Percentiles rank a stretch among this genome's conserved stretches.
phyloP scores from a whole-genome alignment of 176 grass and related monocot genomes.

The Tillandsia leiboldiana region DNA sequence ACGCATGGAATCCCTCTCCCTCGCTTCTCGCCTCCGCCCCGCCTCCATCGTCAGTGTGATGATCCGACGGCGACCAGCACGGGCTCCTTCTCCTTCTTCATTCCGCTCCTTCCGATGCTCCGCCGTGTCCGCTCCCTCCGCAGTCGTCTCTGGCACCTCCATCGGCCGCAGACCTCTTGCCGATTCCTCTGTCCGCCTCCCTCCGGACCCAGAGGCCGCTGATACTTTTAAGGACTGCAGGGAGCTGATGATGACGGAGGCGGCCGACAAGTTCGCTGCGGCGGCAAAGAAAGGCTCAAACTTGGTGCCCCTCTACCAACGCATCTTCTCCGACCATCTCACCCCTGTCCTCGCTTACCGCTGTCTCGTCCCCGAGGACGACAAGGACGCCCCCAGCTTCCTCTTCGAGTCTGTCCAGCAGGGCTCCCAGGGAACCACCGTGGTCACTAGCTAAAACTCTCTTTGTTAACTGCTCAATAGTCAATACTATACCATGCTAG shows the following conservation, averaged over 20 bases:
- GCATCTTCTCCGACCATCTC: slow-evolving; percentile 82
- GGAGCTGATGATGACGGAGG: slow-evolving; percentile 18
- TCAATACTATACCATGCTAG: not conserved
- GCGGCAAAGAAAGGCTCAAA: slow-evolving; percentile 8
- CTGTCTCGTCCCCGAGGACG: slow-evolving; percentile 59
- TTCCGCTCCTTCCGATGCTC: not conserved
- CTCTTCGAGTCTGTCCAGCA: slow-evolving; percentile 89
- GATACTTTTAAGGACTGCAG: too few species aligned
- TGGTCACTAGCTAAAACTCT: slow-evolving; percentile 26
- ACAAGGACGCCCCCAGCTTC: slow-evolving; percentile 65
- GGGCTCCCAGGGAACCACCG: slow-evolving; percentile 41
- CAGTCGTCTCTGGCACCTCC: not conserved
- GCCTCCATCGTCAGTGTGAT: too few species aligned
- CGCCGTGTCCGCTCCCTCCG: not conserved
- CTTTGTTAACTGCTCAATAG: not conserved
- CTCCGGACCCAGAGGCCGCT: too few species aligned
- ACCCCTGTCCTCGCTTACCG: slow-evolving; percentile 78
- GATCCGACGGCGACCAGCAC: too few species aligned
- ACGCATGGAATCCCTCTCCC: too few species aligned
- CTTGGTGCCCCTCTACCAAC: slow-evolving; percentile 27
- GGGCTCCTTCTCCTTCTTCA: not conserved
- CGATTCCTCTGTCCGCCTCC: not conserved
- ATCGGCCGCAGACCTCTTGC: not conserved
- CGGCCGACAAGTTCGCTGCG: slow-evolving; percentile 3
- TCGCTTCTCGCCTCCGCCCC: too few species aligned